Evolutionary conservation across 73 alveolate species (phyloP).

Genomic region (Tetrahymena thermophila): DNA sequence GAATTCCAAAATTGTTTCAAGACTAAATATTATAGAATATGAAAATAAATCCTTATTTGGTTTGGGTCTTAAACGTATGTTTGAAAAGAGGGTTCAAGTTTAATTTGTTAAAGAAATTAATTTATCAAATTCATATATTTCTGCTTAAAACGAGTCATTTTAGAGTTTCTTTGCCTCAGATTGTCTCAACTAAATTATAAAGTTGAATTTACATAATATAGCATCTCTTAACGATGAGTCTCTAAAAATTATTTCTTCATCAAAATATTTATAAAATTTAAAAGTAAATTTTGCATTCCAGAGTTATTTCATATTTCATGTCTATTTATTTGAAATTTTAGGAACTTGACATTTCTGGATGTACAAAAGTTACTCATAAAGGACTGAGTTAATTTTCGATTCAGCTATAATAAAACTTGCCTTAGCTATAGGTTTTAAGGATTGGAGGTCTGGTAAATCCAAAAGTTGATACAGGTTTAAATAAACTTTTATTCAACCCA

Average conservation of each 20-base stretch:
- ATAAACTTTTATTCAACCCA: neutral
- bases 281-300: neutral
- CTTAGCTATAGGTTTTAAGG: neutral
- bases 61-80: neutral
- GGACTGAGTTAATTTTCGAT: neutral
- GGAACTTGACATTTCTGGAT: neutral
- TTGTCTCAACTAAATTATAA: neutral
- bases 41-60: neutral
- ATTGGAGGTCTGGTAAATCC: neutral
- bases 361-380: neutral
- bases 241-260: neutral
- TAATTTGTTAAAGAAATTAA: neutral
- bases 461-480: neutral
- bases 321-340: neutral
- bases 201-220: neutral
- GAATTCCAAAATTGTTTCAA: neutral
- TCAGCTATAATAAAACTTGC: neutral
- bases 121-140: neutral
- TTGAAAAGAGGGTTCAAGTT: neutral
- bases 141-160: neutral
- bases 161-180: neutral
- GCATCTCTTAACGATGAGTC: neutral
- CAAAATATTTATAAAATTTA: neutral
- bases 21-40: neutral
- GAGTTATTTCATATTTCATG: neutral